These are phyloP conservation scores for Alternaria gaisen DNA, from an alignment of 2,329 filamentous ascomycete genomes.

Conservation along the genomic window DNA sequence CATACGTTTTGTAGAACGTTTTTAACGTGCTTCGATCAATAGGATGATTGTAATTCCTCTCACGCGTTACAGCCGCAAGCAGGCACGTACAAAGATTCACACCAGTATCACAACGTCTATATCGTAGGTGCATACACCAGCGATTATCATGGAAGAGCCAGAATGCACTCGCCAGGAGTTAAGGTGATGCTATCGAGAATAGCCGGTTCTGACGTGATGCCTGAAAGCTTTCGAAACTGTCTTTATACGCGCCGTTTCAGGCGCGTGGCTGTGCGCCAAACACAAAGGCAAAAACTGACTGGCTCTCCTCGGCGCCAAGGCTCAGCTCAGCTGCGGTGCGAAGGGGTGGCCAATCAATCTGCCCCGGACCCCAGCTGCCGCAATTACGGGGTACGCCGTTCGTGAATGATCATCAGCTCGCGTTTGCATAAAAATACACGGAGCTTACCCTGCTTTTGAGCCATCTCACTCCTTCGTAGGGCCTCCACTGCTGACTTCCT, in stretches of 20 bases:
- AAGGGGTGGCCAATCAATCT: conserved; percentile 10
- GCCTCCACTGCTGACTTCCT: conserved; percentile 2
- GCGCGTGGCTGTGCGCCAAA: background rate
- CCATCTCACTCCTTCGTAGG: background rate
- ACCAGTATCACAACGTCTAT: background rate
- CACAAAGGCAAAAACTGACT: background rate
- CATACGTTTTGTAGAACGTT: background rate
- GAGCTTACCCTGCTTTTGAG: background rate
- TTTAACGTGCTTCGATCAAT: background rate
- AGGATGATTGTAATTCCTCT: background rate
- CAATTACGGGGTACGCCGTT: conserved; percentile 19
- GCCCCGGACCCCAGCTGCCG: background rate
- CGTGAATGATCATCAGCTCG: conserved; percentile 18
- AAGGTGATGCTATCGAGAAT: background rate
- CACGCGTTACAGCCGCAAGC: background rate
- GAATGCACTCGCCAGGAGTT: background rate
- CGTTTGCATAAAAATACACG: conserved; percentile 17
- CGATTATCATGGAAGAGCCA: background rate
- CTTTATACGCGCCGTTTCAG: conserved; percentile 16
- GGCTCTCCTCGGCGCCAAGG: conserved; percentile 10
- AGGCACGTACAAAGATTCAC: background rate
- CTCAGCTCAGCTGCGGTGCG: conserved; percentile 5
- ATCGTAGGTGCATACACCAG: background rate
- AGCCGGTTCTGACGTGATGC: background rate
- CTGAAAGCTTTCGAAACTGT: background rate